These are phyloP conservation scores for Dichotomocladium elegans DNA, from an alignment of 371 early-diverging fungal species.

Conservation along the genomic window DNA sequence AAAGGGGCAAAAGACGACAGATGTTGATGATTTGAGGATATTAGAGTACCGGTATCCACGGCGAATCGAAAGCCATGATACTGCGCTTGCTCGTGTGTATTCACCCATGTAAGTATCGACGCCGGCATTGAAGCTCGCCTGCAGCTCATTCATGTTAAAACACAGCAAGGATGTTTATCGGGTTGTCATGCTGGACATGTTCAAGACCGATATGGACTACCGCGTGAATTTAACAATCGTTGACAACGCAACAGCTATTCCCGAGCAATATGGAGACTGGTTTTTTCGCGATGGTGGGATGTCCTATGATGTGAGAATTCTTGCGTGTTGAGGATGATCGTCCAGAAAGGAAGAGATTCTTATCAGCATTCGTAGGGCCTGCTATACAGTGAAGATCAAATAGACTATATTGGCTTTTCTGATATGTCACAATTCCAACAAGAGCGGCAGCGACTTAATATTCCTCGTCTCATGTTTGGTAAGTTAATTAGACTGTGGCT, in stretches of 20 bases:
- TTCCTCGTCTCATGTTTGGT: conserved; percentile 4
- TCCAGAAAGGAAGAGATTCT: too few relatives aligned
- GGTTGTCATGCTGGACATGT: conserved; percentile 18
- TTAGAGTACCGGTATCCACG: conserved; percentile 7
- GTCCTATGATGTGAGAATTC: too few relatives aligned
- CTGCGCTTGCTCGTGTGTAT: conserved; percentile 1
- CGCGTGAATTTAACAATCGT: conserved; percentile 21
- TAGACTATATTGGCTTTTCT: conserved; percentile 10
- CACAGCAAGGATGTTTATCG: conserved; percentile 16
- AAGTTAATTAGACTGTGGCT: neutral
- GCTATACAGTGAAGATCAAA: conserved; percentile 3
- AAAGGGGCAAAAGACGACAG: neutral
- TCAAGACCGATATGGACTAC: conserved; percentile 21
- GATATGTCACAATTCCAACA: conserved; percentile 8
- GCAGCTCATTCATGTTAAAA: neutral
- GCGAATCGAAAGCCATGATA: neutral
- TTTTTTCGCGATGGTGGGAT: too few relatives aligned
- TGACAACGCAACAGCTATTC: conserved; percentile 15
- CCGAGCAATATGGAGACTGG: too few relatives aligned
- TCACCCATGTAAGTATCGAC: conserved; percentile 3
- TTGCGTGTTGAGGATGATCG: too few relatives aligned
- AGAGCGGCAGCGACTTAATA: neutral
- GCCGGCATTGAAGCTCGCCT: neutral
- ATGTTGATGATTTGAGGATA: neutral
- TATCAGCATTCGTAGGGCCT: too few relatives aligned